These are phyloP conservation scores for Leishmania arabica DNA, from an alignment of 208 protist species.

Conservation along the genomic window DNA sequence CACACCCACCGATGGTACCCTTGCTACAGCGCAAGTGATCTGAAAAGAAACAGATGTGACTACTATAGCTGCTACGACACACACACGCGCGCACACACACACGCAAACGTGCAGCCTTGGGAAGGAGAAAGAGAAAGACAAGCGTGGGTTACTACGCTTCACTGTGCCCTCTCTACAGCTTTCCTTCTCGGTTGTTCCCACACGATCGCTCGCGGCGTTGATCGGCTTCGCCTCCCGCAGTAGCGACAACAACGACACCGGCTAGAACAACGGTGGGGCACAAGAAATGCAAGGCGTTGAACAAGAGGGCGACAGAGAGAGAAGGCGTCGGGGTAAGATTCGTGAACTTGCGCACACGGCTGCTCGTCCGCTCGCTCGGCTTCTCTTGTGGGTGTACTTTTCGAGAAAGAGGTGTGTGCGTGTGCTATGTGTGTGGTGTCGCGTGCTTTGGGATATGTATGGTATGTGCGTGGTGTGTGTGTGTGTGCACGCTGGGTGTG, in stretches of 20 bases:
- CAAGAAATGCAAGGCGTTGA: not conserved
- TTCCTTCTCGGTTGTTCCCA: not conserved
- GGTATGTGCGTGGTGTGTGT: not conserved
- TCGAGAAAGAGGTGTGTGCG: too few species aligned
- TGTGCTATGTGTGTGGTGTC: too few species aligned
- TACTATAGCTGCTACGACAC: not conserved
- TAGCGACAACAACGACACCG: not conserved
- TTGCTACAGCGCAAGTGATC: not conserved
- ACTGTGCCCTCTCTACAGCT: not conserved
- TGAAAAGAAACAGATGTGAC: constrained; percentile 11
- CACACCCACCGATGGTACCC: not conserved
- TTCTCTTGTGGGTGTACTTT: not conserved
- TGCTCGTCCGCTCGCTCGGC: not conserved
- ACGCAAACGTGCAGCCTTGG: not conserved
- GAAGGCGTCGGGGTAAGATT: not conserved
- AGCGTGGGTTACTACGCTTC: not conserved
- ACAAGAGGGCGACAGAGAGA: not conserved
- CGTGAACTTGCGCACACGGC: not conserved
- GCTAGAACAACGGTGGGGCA: not conserved
- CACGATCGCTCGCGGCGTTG: not conserved
- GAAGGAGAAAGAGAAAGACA: not conserved
- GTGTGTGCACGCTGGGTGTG: not conserved
- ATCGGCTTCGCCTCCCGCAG: not conserved
- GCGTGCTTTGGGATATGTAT: not conserved
- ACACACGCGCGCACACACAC: not conserved